Percentiles rank a stretch among this genome's conserved stretches.
Conservation (phyloP, 352 stramenopile species). For the Globisporangium cederbergense region DNA sequence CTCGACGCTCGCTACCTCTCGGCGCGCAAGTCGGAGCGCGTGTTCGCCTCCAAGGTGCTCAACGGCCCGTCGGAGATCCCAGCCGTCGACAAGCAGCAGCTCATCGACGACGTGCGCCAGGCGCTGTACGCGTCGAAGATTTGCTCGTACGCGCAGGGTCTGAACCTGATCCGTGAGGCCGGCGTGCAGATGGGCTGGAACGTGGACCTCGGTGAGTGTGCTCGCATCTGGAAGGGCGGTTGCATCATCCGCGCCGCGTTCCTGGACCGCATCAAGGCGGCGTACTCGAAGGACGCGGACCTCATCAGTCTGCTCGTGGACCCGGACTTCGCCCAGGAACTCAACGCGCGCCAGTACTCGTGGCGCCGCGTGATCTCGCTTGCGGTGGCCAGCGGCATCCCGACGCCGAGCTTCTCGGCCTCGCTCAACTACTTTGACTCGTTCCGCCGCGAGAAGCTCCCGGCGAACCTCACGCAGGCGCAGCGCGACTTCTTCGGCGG, state of each 20-base stretch:
- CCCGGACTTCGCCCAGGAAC: conserved; percentile 93
- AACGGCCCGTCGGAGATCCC: conserved; percentile 93
- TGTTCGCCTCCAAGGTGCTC: conserved; percentile 92
- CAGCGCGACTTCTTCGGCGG: conserved; percentile 99
- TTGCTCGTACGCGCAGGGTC: conserved; percentile 96
- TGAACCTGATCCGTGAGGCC: conserved; percentile 94
- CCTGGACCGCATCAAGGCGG: conserved; percentile 96
- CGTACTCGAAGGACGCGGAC: conserved; percentile 89
- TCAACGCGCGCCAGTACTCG: conserved; percentile 93
- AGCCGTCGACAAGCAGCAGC: conserved; percentile 90
- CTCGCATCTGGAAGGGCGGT: conserved; percentile 98
- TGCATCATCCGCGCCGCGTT: conserved; percentile 99
- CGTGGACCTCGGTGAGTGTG: conserved; percentile 95
- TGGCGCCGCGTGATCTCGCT: conserved; percentile 97
- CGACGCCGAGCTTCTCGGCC: conserved; percentile 87
- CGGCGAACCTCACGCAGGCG: conserved; percentile 97
- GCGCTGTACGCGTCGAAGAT: conserved; percentile 99
- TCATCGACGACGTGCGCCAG: conserved; percentile 95
- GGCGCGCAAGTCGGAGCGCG: conserved; percentile 94
- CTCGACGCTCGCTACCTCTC: conserved; percentile 97
- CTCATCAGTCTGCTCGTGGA: conserved; percentile 98
- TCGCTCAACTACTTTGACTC: conserved; percentile 98
- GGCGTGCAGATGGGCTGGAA: conserved; percentile 96
- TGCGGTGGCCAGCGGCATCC: conserved; percentile 93
- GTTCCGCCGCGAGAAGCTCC: conserved; percentile 94